Conservation (phyloP, 2,329 filamentous ascomycete genomes). For the Alternaria triticina region DNA sequence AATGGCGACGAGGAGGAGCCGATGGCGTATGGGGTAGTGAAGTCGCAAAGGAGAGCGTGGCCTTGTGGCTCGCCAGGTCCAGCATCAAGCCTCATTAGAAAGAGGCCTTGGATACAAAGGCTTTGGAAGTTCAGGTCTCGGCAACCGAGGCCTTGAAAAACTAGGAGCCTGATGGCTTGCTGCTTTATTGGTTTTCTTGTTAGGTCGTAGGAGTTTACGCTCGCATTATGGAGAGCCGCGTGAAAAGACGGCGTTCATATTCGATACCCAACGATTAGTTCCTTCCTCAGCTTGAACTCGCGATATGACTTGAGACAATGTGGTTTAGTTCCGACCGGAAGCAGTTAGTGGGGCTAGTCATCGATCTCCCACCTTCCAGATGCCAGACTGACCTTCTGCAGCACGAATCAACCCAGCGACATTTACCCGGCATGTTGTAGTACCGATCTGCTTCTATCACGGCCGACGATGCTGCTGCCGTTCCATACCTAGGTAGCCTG, state of each 20-base stretch:
- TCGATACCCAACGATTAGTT: conserved; percentile 21
- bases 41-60: conserved; percentile 67
- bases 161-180: not conserved
- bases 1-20: conserved; percentile 71
- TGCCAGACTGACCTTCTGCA: not conserved
- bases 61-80: conserved; percentile 61
- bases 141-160: not conserved
- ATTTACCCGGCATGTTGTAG: not conserved
- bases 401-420: not conserved
- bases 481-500: not conserved
- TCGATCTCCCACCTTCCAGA: not conserved
- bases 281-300: not conserved
- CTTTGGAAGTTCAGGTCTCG: not conserved
- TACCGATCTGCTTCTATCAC: not conserved
- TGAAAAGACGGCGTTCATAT: conserved; percentile 15
- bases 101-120: not conserved
- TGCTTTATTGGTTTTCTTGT: not conserved
- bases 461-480: not conserved
- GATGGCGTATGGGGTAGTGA: conserved; percentile 69
- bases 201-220: not conserved
- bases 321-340: not conserved
- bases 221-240: not conserved
- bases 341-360: not conserved
- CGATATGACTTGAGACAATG: not conserved
- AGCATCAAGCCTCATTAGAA: conserved; percentile 41